Conservation (phyloP, 2,329 filamentous ascomycete species). For the Fusarium sp. region DNA sequence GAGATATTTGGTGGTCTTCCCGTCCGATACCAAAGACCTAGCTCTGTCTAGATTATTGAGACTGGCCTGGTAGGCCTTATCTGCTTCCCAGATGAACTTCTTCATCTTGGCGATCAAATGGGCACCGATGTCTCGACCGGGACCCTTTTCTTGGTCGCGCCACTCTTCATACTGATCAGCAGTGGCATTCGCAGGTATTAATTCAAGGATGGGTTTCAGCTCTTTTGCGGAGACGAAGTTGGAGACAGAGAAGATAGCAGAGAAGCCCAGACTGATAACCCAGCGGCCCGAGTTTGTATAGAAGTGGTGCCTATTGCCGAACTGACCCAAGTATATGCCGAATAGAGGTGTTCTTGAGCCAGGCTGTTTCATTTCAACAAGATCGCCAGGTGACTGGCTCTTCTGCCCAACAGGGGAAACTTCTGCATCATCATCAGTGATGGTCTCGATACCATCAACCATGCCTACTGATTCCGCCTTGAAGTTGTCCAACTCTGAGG, state of each 20-base stretch:
- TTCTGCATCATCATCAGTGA: conserved; percentile 46
- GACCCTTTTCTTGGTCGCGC: conserved; percentile 53
- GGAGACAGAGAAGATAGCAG: conserved; percentile 62
- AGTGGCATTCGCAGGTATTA: conserved; percentile 45
- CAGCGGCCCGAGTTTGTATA: conserved; percentile 65
- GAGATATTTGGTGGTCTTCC: conserved; percentile 56
- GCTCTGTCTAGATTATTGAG: conserved; percentile 61
- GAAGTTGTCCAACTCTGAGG: conserved; percentile 48
- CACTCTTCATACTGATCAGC: conserved; percentile 49
- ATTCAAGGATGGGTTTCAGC: conserved; percentile 53
- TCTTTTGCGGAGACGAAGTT: conserved; percentile 58
- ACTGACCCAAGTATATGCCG: conserved; percentile 64
- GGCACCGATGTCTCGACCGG: conserved; percentile 57
- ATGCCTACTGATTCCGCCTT: conserved; percentile 38
- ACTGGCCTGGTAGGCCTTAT: conserved; percentile 60
- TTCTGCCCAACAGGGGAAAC: conserved; percentile 43
- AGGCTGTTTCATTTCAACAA: conserved; percentile 60
- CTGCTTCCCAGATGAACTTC: conserved; percentile 56
- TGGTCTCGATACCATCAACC: conserved; percentile 42
- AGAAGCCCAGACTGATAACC: conserved; percentile 55
- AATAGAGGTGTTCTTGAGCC: conserved; percentile 60
- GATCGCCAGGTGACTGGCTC: conserved; percentile 57
- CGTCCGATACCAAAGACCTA: conserved; percentile 54
- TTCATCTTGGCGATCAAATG: conserved; percentile 61
- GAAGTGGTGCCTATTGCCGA: conserved; percentile 64